Evolutionary conservation across 2,329 filamentous ascomycete genomes (phyloP).

Genomic region (Zymoseptoria crescenta): DNA sequence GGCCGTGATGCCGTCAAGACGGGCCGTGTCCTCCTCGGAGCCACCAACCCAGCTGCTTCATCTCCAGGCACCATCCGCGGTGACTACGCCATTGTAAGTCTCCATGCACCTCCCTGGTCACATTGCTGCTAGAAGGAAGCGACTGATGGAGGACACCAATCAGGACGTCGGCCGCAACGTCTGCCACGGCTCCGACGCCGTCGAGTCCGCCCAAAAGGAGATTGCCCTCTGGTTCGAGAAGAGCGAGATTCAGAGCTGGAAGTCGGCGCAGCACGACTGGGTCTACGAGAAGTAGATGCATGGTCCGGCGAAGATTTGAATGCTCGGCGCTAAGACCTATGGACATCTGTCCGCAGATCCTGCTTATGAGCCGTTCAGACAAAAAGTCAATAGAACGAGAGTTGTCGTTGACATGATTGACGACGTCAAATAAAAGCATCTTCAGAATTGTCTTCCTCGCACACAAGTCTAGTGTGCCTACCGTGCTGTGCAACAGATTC

Average conservation of each 20-base stretch:
- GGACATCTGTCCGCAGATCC: background rate
- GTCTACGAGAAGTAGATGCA: slow-evolving; percentile 77
- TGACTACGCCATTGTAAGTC: slow-evolving; percentile 65
- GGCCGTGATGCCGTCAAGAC: slow-evolving; percentile 98
- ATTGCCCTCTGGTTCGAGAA: slow-evolving; percentile 97
- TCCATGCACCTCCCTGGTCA: background rate
- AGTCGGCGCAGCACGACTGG: slow-evolving; percentile 80
- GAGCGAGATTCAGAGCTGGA: slow-evolving; percentile 77
- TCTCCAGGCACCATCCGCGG: slow-evolving; percentile 97
- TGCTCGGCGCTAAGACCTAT: background rate
- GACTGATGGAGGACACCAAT: slow-evolving; percentile 13
- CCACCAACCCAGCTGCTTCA: slow-evolving; percentile 95
- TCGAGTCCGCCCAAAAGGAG: slow-evolving; percentile 99
- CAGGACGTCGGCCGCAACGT: slow-evolving; percentile 89
- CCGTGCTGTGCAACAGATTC: background rate
- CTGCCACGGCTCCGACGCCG: slow-evolving; percentile 98
- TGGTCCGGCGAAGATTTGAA: background rate
- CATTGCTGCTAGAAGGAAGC: slow-evolving; percentile 4
- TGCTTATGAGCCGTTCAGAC: background rate
- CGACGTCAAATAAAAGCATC: background rate
- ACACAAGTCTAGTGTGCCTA: background rate
- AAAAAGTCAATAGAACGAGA: background rate
- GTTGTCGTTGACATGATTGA: background rate
- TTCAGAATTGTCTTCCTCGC: background rate
- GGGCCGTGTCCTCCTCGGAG: slow-evolving; percentile 90